A percentile compares a stretch with the other conserved stretches of the same genome.
Evolutionary conservation across 371 early-diverging fungal genomes (phyloP).

Genomic region (Mortierella sp.): DNA sequence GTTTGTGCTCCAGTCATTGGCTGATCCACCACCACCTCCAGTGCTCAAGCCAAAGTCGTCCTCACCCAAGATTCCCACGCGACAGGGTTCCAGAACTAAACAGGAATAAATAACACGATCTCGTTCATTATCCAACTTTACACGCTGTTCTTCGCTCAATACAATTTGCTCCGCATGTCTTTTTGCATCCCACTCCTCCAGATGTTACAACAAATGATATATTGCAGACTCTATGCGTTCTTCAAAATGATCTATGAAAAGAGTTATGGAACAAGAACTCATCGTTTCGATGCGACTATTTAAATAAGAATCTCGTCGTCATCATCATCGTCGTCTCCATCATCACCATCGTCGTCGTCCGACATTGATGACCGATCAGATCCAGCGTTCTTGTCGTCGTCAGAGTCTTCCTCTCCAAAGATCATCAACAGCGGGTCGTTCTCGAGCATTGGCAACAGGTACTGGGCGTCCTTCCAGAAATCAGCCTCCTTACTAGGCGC

Average conservation of each 20-base stretch:
- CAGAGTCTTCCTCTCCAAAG: constrained; percentile 77
- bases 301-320: constrained; percentile 33
- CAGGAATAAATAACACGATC: constrained; percentile 11
- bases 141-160: neutral
- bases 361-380: constrained; percentile 31
- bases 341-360: constrained; percentile 37
- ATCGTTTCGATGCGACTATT: neutral
- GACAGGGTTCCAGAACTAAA: constrained; percentile 20
- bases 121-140: neutral
- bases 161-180: neutral
- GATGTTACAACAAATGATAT: neutral
- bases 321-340: constrained; percentile 36
- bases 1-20: constrained; percentile 67
- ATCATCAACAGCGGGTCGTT: constrained; percentile 90
- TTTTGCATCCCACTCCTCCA: neutral
- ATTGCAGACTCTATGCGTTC: neutral
- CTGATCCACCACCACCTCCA: constrained; percentile 65
- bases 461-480: constrained; percentile 86
- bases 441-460: constrained; percentile 86
- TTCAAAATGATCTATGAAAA: neutral
- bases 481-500: constrained; percentile 64
- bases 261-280: neutral
- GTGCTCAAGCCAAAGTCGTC: constrained; percentile 30
- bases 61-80: neutral
- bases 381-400: constrained; percentile 39